Conservation (phyloP, 2,329 filamentous ascomycete species). For the Scedosporium apiospermum region DNA sequence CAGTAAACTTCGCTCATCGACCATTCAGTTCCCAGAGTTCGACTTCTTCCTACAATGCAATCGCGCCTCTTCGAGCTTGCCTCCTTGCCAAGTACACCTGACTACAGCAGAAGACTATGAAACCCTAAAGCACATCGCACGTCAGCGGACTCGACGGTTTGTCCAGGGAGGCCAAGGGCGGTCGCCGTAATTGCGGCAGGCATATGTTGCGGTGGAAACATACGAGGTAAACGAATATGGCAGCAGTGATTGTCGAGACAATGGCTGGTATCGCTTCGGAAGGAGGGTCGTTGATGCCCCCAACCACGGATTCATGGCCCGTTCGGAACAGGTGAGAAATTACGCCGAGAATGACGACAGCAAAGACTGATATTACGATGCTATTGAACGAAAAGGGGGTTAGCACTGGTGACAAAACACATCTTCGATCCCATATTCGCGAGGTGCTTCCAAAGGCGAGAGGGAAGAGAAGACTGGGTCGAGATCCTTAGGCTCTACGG, state of each 20-base stretch:
- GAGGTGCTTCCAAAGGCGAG: background rate
- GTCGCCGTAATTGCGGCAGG: background rate
- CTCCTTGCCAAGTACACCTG: conserved; percentile 80
- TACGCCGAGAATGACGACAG: conserved; percentile 55
- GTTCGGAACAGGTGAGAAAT: conserved; percentile 64
- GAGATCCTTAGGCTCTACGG: no score
- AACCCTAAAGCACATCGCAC: conserved; percentile 44
- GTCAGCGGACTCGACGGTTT: background rate
- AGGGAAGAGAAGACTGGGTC: background rate
- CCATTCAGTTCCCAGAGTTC: background rate
- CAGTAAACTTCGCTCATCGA: background rate
- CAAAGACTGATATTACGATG: conserved; percentile 58
- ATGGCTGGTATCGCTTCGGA: conserved; percentile 67
- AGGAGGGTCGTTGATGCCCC: conserved; percentile 58
- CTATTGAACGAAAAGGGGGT: conserved; percentile 34
- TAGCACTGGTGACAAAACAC: no score
- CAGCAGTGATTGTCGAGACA: conserved; percentile 74
- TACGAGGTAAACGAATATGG: conserved; percentile 84
- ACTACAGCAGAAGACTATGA: conserved; percentile 83
- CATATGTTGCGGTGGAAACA: conserved; percentile 18
- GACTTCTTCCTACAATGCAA: conserved; percentile 47
- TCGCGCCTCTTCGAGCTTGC: conserved; percentile 74
- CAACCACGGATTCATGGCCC: conserved; percentile 76
- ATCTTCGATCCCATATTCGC: no score
- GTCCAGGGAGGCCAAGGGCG: background rate